Percentiles rank a stretch among this genome's conserved stretches.
phyloP scores from a whole-genome alignment of 371 early-diverging fungal genomes.

The Quaeritorhiza haematococci region DNA sequence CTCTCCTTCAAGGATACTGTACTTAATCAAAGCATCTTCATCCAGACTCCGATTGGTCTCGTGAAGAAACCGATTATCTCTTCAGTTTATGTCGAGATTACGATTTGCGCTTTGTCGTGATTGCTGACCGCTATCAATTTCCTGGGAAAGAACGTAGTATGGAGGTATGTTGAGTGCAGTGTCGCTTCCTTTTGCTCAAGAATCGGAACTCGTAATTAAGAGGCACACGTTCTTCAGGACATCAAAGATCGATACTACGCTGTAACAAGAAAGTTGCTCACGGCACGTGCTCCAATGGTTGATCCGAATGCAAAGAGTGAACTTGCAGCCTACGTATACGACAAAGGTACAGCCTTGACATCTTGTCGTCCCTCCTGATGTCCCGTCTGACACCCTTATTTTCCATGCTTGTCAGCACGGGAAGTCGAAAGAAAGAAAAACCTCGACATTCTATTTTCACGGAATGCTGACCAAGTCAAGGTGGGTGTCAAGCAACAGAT shows the following conservation, averaged over 20 bases:
- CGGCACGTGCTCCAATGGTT: constrained; percentile 21
- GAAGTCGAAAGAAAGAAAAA: constrained; percentile 79
- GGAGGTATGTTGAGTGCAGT: constrained; percentile 22
- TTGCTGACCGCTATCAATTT: constrained; percentile 71
- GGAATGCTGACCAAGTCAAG: constrained; percentile 74
- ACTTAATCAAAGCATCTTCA: constrained; percentile 43
- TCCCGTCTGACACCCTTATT: neutral
- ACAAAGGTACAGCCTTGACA: constrained; percentile 39
- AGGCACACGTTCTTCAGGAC: constrained; percentile 48
- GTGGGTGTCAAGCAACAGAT: constrained; percentile 9
- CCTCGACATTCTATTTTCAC: constrained; percentile 59
- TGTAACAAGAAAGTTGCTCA: constrained; percentile 51
- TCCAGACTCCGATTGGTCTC: constrained; percentile 63
- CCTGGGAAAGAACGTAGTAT: constrained; percentile 24
- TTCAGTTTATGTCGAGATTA: constrained; percentile 68
- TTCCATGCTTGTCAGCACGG: constrained; percentile 3
- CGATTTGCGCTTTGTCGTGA: constrained; percentile 78
- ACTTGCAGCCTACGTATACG: constrained; percentile 42
- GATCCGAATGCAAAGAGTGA: constrained; percentile 32
- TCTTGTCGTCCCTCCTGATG: neutral
- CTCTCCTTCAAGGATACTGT: too few species aligned
- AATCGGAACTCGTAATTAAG: neutral
- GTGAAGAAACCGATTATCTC: constrained; percentile 80
- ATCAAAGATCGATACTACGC: constrained; percentile 76
- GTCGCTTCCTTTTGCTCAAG: neutral